Evolutionary conservation across 768 basidiomycete genomes (phyloP).

Genomic region (Kwoniella dejecticola): DNA sequence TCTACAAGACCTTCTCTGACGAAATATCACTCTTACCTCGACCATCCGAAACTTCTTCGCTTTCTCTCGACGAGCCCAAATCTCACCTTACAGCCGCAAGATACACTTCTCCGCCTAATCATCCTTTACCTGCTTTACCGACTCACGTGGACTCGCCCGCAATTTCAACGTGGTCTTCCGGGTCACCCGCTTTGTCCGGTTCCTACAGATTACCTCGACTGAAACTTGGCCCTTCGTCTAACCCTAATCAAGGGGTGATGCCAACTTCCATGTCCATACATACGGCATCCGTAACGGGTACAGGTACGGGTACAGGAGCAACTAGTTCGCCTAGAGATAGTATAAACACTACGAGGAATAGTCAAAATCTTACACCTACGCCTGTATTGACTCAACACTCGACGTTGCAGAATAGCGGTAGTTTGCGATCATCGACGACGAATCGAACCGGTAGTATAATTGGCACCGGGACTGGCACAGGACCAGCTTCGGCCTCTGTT

Average conservation of each 20-base stretch:
- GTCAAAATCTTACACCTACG: not conserved
- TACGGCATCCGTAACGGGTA: no score
- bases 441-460: not conserved
- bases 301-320: not conserved
- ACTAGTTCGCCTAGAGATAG: slow-evolving; percentile 5
- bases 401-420: not conserved
- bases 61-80: not conserved
- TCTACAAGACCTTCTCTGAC: slow-evolving; percentile 37
- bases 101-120: slow-evolving; percentile 7
- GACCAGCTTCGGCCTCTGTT: no score
- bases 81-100: not conserved
- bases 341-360: slow-evolving; percentile 2
- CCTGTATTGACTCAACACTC: not conserved
- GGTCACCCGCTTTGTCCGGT: not conserved
- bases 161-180: not conserved
- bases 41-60: slow-evolving; percentile 7
- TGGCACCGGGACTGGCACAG: not conserved
- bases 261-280: not conserved
- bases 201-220: slow-evolving; percentile 35
- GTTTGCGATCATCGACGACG: not conserved
- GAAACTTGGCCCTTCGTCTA: slow-evolving; percentile 22
- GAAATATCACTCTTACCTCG: slow-evolving; percentile 35
- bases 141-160: slow-evolving; percentile 11
- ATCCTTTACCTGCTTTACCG: slow-evolving; percentile 6
- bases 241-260: not conserved